Percentiles rank a stretch among this genome's conserved stretches.
These are phyloP conservation scores for Aspergillus sp. DNA, from an alignment of 2,329 filamentous ascomycete genomes.

Conservation along the genomic window DNA sequence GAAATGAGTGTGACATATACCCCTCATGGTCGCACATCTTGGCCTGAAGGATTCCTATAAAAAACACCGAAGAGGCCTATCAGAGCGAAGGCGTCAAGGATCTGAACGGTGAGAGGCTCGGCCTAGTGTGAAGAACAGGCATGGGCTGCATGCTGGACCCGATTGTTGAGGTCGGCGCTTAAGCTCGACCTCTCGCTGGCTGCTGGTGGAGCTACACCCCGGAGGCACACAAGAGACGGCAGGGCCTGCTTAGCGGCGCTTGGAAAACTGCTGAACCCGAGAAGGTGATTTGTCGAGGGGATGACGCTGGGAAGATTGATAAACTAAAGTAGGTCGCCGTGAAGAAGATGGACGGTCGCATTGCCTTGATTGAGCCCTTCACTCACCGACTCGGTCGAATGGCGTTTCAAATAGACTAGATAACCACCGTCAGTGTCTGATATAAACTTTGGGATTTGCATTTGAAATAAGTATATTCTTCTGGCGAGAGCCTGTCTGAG, in stretches of 20 bases:
- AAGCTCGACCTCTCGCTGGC: conserved; percentile 16
- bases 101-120: conserved; percentile 23
- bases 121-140: conserved; percentile 20
- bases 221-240: conserved; percentile 10
- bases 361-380: too few species aligned
- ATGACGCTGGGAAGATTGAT: conserved; percentile 8
- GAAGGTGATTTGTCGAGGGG: conserved; percentile 9
- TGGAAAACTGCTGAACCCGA: conserved; percentile 3
- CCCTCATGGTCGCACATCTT: conserved; percentile 8
- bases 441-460: too few species aligned
- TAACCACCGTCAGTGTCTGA: too few species aligned
- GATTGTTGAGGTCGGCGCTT: conserved; percentile 28
- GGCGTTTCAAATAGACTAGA: too few species aligned
- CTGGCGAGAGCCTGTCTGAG: too few species aligned
- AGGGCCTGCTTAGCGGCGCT: conserved; percentile 17
- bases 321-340: not conserved
- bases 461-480: too few species aligned
- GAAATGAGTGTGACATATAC: conserved; percentile 8
- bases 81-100: conserved; percentile 17
- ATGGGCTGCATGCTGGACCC: conserved; percentile 14
- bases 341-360: not conserved
- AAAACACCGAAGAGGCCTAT: not conserved
- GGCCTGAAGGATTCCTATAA: conserved; percentile 1
- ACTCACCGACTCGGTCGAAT: too few species aligned
- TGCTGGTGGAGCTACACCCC: conserved; percentile 21